Evolutionary conservation across 1,284 basidiomycete genomes (phyloP), one percentile per base, ranked within the genome.

Genomic region (Cutaneotrichosporon spelunceum): DNA sequence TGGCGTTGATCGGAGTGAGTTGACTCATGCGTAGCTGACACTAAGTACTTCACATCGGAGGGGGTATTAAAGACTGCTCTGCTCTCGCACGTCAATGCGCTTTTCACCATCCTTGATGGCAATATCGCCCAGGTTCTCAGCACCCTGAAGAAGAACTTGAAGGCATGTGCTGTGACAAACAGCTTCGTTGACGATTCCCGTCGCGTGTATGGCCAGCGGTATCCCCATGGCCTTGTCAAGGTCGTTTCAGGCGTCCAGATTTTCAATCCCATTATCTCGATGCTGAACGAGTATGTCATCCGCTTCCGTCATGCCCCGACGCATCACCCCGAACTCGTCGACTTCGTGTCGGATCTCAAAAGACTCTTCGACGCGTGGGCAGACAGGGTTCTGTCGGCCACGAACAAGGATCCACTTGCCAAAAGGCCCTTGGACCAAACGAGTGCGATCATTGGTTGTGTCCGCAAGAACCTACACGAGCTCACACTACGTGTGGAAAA

Each of bases 31-130:
- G 23, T 57, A 1, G 24, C 48, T 44, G 44, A 23, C 4, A 33
- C 56, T 1, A 56, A 88, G 85, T 87, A 86, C 66, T 74, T 87
- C 29, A 82, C 87, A 0, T 88, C 86, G 1, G 83, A 86, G 47
- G 81, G 84, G 50, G 83, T 89, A 2, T 68, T 87, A 27, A 86
- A 86, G 71, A 87, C 83, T 47, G 86, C 85, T 0, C 66, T 87
- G 39, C 79, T 78, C 26, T 82, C 83, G 45, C 75, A 81, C 48
- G 81, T 84, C 34, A 88, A 88, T 85, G 78, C 80, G 2, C 76
- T 88, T 2, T 88, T 86, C 66, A 79, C 78, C 8, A 72, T 81
- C 3, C 67, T 89, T 8, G 70, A 87, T 33, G 78, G 82, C 42
- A 84, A 87, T 64, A 79, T 86, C 45, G 78, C 81, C 6, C 68